Base-by-base conservation (phyloP, 2,329 filamentous ascomycete species). In the Thelonectria rubi region DNA sequence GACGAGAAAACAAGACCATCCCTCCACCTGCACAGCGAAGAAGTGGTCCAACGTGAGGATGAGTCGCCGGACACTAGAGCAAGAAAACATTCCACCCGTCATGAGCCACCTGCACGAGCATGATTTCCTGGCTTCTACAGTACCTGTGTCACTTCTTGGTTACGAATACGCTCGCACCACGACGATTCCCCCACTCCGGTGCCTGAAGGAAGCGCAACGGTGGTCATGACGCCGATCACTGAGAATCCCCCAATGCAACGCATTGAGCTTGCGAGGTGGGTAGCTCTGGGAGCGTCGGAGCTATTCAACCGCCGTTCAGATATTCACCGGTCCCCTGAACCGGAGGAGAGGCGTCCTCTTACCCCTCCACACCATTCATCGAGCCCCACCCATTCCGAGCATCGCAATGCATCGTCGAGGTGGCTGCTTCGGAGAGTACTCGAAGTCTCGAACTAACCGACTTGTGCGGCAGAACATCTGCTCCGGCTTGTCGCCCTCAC, bases 321-420 rank as follows among this genome's bases (percentile, higher is more conserved):
- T 9, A 14, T 46, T 46, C 18, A 46, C 42, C 42, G 42, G 34
- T 51, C 48, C 48, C 47, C 43, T 24, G 43, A 39, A 37, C 10
- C 43, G 30, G 43, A 47, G 14, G 32, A 30, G 17, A 24, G 24
- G 52, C 30, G 34, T 43, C 14, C 30, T 42, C n/a, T 50, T 50
- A 34, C 55, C 55, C 46, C 55, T 57, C 46, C 55, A 57, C 55
- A 57, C 55, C 55, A 50, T 20, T 32, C 46, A 18, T 48, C 15
- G 18, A 17, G 17, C 14, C 6, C 21, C 45, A 26, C 20, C 14
- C 45, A 46, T 24, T 21, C 43, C 10, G 9, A 24, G 12, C 43
- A 12, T 9, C 20, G 42, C 26, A 30, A 8, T 17, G n/a, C 53
- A 6, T 48, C 45, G 15, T 55, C 32, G 18, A 17, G n/a, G 26